Percentiles rank a stretch among this genome's conserved stretches.
Conservation (phyloP, 2,329 filamentous ascomycete species). For the Colletotrichum zoysiae region DNA sequence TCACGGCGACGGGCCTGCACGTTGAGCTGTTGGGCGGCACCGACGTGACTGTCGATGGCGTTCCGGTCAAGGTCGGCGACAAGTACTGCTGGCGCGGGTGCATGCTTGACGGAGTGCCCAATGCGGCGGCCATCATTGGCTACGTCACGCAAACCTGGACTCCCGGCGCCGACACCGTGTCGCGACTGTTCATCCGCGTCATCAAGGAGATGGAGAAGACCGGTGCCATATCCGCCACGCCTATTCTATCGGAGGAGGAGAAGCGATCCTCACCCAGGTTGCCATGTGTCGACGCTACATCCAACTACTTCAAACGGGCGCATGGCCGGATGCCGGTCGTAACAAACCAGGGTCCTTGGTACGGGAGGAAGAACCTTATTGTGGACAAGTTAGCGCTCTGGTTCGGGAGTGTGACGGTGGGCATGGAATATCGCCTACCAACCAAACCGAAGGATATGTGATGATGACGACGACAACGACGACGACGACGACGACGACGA, state of each 20-base stretch:
- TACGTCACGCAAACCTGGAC: constrained; percentile 78
- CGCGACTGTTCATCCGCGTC: constrained; percentile 62
- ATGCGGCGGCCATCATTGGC: constrained; percentile 71
- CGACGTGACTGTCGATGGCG: constrained; percentile 65
- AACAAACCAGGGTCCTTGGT: constrained; percentile 53
- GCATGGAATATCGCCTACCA: constrained; percentile 47
- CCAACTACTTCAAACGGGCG: constrained; percentile 53
- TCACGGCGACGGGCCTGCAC: constrained; percentile 77
- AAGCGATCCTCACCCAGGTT: constrained; percentile 42
- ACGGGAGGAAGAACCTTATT: constrained; percentile 50
- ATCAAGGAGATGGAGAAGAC: constrained; percentile 60
- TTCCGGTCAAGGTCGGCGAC: constrained; percentile 58
- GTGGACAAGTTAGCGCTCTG: constrained; percentile 49
- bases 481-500: constrained; percentile 23
- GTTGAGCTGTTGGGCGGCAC: constrained; percentile 69
- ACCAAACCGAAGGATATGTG: constrained; percentile 45
- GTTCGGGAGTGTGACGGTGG: constrained; percentile 50
- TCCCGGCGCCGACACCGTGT: constrained; percentile 69
- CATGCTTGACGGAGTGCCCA: constrained; percentile 77
- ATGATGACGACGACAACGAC: constrained; percentile 21
- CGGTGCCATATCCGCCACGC: constrained; percentile 42
- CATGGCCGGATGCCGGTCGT: constrained; percentile 53
- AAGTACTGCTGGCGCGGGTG: constrained; percentile 73
- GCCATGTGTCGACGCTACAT: constrained; percentile 47
- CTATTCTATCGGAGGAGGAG: constrained; percentile 33